Evolutionary conservation across 2,329 filamentous ascomycete genomes (phyloP).

Genomic region (Colletotrichum horii): DNA sequence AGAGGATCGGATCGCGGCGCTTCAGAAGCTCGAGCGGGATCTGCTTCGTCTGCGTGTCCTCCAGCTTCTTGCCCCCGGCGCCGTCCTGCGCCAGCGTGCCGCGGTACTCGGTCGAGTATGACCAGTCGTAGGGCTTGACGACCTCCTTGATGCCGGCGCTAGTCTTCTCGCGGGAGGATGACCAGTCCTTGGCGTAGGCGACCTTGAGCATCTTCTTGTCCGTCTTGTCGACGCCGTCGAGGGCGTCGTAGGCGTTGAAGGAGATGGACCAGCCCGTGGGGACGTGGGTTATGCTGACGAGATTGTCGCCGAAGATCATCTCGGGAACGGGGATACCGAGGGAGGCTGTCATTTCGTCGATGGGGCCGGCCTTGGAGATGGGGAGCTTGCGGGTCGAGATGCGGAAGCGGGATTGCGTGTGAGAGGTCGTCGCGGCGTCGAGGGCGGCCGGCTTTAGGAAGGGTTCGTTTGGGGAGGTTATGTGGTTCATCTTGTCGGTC

Average conservation of each 20-base stretch:
- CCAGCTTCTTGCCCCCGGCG: neutral
- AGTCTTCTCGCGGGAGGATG: slow-evolving; percentile 70
- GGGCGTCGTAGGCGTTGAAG: slow-evolving; percentile 86
- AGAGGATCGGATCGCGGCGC: slow-evolving; percentile 89
- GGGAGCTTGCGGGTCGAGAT: slow-evolving; percentile 88
- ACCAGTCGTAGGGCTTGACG: slow-evolving; percentile 98
- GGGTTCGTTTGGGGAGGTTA: slow-evolving; percentile 52
- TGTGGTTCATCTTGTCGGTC: slow-evolving; percentile 40
- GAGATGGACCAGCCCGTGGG: slow-evolving; percentile 77
- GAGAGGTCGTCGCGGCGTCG: slow-evolving; percentile 58
- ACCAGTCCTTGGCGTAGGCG: slow-evolving; percentile 89
- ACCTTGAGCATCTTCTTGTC: slow-evolving; percentile 91
- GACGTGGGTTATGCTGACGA: slow-evolving; percentile 76
- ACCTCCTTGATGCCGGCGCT: slow-evolving; percentile 90
- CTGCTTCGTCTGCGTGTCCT: slow-evolving; percentile 35
- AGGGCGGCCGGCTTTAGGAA: slow-evolving; percentile 58
- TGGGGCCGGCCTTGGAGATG: slow-evolving; percentile 90
- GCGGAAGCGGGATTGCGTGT: slow-evolving; percentile 70
- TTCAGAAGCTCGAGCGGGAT: slow-evolving; percentile 89
- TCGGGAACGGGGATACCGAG: slow-evolving; percentile 90
- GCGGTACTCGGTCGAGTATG: slow-evolving; percentile 87
- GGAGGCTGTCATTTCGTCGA: slow-evolving; percentile 80
- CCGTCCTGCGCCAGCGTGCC: slow-evolving; percentile 62
- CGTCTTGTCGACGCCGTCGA: slow-evolving; percentile 94
- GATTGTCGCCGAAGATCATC: slow-evolving; percentile 99